Evolutionary conservation across 1,284 basidiomycete genomes (phyloP).

Genomic region (Thelephora terrestris): DNA sequence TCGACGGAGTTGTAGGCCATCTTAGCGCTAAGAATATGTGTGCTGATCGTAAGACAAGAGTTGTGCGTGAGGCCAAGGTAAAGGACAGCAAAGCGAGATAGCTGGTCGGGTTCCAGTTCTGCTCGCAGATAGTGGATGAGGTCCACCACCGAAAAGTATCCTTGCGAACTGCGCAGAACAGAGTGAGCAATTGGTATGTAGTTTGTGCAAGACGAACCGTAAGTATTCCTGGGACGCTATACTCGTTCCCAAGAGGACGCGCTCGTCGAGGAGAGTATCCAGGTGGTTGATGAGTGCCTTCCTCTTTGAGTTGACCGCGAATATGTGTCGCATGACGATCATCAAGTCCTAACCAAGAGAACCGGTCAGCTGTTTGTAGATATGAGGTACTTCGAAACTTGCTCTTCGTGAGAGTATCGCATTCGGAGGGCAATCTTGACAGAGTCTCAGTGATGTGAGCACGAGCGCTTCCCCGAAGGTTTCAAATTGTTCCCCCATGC

Average conservation of each 20-base stretch:
- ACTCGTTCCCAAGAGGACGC: slow-evolving; percentile 82
- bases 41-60: slow-evolving; percentile 68
- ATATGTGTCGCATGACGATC: slow-evolving; percentile 87
- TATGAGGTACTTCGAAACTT: slow-evolving; percentile 5
- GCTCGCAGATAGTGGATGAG: slow-evolving; percentile 86
- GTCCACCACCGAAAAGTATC: slow-evolving; percentile 54
- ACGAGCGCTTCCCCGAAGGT: slow-evolving; percentile 79
- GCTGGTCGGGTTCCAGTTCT: slow-evolving; percentile 75
- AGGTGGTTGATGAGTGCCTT: slow-evolving; percentile 78
- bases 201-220: slow-evolving; percentile 33
- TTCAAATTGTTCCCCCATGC: slow-evolving; percentile 59
- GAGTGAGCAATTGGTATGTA: background rate
- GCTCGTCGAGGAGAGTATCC: slow-evolving; percentile 87
- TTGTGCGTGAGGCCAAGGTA: slow-evolving; percentile 91
- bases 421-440: slow-evolving; percentile 91
- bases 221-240: slow-evolving; percentile 78
- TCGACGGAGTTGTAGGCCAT: slow-evolving; percentile 89
- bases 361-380: slow-evolving; percentile 3
- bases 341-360: slow-evolving; percentile 66
- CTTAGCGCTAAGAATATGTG: slow-evolving; percentile 91
- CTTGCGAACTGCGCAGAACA: background rate
- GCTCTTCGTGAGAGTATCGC: slow-evolving; percentile 78
- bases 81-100: slow-evolving; percentile 75
- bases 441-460: slow-evolving; percentile 71
- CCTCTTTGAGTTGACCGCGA: slow-evolving; percentile 67